Base-by-base conservation (phyloP, 352 stramenopile genomes). In the Pseudoperonospora humuli region DNA sequence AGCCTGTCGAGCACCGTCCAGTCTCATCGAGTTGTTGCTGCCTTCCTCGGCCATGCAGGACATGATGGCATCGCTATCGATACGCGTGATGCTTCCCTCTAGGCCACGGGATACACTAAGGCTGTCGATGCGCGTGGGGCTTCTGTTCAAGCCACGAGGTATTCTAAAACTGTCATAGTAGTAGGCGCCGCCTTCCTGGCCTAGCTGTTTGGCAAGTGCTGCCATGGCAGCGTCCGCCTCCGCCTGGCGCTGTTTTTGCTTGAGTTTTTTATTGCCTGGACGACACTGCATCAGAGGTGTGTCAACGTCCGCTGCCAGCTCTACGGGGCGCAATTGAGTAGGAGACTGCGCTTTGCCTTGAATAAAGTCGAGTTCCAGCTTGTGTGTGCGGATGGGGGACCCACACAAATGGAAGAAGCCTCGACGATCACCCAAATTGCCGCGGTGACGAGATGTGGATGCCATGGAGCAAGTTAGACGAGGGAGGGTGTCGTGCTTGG, bases 381-480 rank as follows among this genome's bases (percentile, higher is more conserved):
- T 78, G 20, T 71, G 47, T 7, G 73, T 83, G 24, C 77, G 77
- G 50, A 90, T 90, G 15, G 77, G 77, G 34, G 77, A 90, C n/a
- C 77, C 77, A 39, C 73, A 86, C 5, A 84, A 54, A 42, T 77
- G 67, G 45, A 85, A 87, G 52, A 90, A 90, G 36, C 61, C 41
- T 47, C 59, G 53, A 20, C 39, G 51, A 33, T 64, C 49, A 36
- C 57, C 51, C 24, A 61, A 21, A 43, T 47, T 54, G 33, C 48
- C 25, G 25, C 59, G 34, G 23, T 42, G 44, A 58, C 56, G 50
- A 21, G 48, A 54, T 47, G 50, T 39, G 24, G 45, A 49, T 14
- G 54, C 51, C 52, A 57, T 65, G 10, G 14, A 15, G 20, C 24
- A 14, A 13, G 28, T 3, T 26, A 13, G 3, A 21, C 11, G 18